Base-by-base conservation (phyloP, 805 yeast species). In the Kluyveromyces aestuarii region DNA sequence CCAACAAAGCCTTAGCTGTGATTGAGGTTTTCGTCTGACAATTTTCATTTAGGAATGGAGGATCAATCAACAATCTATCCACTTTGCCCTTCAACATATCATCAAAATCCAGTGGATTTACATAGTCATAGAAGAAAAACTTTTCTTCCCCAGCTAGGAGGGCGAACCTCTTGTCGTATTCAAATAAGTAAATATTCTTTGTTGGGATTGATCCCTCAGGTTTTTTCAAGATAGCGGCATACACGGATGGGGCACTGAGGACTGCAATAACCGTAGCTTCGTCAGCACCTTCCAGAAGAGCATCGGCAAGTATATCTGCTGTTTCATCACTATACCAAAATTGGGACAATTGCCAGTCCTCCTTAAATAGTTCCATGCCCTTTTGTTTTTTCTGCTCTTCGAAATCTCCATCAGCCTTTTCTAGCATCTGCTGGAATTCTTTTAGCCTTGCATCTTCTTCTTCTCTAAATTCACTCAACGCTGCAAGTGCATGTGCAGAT, bases 301-400 rank as follows among this genome's bases (percentile, higher is more conserved):
- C 93, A 51, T 76, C 77, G 0, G 87, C 93, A 17, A 87, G 64
- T 0, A 67, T 60, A 46, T 73, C 75, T 0, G 96, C 89, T 0
- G 96, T 89, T 2, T 71, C 67, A 51, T 87, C 90, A 49, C 75
- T 70, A 61, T 87, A 89, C 89, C 97, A 89, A 68, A 89, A 89
- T 65, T 89, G 97, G 1, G 96, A 87, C 37, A 90, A 72, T 60
- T 87, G 93, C 97, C 97, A 89, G 66, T 89, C 96, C 66, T 89
- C 96, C 60, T 84, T 74, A 64, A 89, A 89, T 37, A 79, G 72
- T 47, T 82, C 87, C 66, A 90, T 90, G 18, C 81, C 77, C 48
- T 76, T 65, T 33, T 63, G 55, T 50, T 60, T 60, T 27, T 62
- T 57, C 14, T 56, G 55, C 45, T 66, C 64, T 30, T 57, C 62